Evolutionary conservation across 2,329 filamentous ascomycete genomes (phyloP), one percentile per base, ranked within the genome.

Genomic region (Lachnellula occidentalis): DNA sequence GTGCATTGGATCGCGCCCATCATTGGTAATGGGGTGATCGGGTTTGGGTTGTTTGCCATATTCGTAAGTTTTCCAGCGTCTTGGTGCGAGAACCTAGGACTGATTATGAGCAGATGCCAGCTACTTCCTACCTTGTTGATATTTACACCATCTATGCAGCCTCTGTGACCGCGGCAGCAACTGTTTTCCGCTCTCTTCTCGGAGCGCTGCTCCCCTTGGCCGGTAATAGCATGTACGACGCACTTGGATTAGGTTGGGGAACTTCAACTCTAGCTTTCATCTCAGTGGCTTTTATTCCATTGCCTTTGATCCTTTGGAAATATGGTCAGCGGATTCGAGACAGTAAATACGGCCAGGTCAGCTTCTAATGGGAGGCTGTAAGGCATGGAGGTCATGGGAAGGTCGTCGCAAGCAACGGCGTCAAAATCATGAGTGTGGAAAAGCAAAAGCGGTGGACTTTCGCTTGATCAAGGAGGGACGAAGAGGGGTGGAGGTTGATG

Each of bases 1-100:
- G 67, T 57, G 9, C 50, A 56, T 24, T 77, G 74, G 74, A 72
- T 76, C 22, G 71, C 69, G 0, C 73, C 74, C 1, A 73, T 75
- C 55, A 69, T 76, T 15, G 72, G 69, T 1, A 75, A 71, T 0
- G 59, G 66, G 0, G 62, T 73, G 36, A 65, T 75, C 34, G 74
- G 74, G 1, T 49, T 73, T 2, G 54, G 56, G 1, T 48, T 47
- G 2, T 56, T 59, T 21, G 8, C 43, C 2, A 55, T 58, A 4
- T 42, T 53, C n/a, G 41, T 43, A 43, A 43, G 41, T 43, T 4
- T 2, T 43, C 41, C 41, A 43, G 19, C 2, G 22, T 12, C 21
- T 43, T 9, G 11, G 15, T 12, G 19, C 4, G 19, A 43, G 15
- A 19, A 43, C 19, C 2, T 9, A 17, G 6, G 17, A 19, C 41